A percentile compares a stretch with the other conserved stretches of the same genome.
These are phyloP conservation scores for Carex kokanica DNA, from an alignment of 176 grass and related monocot genomes.

Conservation along the genomic window DNA sequence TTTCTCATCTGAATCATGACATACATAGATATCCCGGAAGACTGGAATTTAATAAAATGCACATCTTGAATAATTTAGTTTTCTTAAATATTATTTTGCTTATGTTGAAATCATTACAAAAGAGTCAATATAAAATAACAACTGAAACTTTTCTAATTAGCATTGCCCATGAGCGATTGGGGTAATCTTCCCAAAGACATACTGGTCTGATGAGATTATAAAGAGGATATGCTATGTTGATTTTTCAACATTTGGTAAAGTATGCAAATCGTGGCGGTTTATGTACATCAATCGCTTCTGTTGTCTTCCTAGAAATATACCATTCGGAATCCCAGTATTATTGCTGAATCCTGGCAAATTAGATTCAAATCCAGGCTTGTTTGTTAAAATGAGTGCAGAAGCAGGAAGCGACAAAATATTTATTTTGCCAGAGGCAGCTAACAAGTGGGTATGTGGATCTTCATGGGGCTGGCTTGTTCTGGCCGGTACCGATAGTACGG, in stretches of 20 bases:
- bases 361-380: background rate
- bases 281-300: background rate
- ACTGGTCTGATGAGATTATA: background rate
- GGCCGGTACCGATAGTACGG: background rate
- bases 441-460: conserved; percentile 22
- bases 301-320: background rate
- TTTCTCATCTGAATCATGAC: no score
- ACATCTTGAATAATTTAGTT: no score
- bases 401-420: background rate
- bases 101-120: no score
- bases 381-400: background rate
- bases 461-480: conserved; percentile 20
- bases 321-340: background rate
- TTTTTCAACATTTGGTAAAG: background rate
- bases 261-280: conserved; percentile 2
- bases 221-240: background rate
- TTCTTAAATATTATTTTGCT: no score
- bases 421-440: conserved; percentile 23
- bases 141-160: background rate
- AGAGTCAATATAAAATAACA: no score
- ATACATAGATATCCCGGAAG: no score
- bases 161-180: background rate
- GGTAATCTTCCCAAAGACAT: background rate
- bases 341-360: background rate
- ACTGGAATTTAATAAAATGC: no score